phyloP scores from a whole-genome alignment of 345 rosid species.

The Boechera stricta region DNA sequence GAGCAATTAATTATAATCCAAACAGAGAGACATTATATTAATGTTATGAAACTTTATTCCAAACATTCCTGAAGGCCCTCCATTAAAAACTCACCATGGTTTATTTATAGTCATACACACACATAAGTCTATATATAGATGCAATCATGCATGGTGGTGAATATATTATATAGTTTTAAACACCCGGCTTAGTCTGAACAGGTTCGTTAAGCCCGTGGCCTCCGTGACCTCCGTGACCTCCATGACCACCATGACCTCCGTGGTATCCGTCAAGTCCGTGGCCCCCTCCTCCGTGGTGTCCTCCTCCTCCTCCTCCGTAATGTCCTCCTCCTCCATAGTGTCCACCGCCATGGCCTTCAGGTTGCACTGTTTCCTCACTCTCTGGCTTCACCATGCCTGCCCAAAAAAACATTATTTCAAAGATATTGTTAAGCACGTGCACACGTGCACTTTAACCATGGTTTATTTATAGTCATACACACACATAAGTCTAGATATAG shows the following conservation, averaged over 20 bases:
- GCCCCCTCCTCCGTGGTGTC: not conserved
- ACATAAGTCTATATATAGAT: not conserved
- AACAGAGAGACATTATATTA: constrained; percentile 8
- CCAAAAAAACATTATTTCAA: too few relatives aligned
- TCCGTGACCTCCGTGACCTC: not conserved
- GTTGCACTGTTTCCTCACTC: constrained; percentile 27
- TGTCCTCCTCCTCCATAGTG: not conserved
- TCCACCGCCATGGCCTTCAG: not conserved
- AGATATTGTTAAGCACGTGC: constrained; percentile 3
- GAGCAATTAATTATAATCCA: constrained; percentile 7
- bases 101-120: not conserved
- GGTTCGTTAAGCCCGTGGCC: constrained; percentile 1
- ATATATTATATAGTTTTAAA: constrained; percentile 9
- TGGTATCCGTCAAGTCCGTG: not conserved
- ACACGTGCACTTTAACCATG: not conserved
- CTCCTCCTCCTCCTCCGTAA: not conserved
- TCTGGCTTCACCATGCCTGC: not conserved
- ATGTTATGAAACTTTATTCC: constrained; percentile 19
- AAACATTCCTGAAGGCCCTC: not conserved
- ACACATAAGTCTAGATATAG: not conserved
- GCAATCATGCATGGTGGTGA: not conserved
- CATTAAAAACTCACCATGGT: constrained; percentile 29
- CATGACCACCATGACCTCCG: too few relatives aligned
- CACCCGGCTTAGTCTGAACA: constrained; percentile 32
- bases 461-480: not conserved